Evolutionary conservation across 257 asterid genomes (phyloP), one percentile per base, ranked within the genome.

Genomic region (Vinca minor): DNA sequence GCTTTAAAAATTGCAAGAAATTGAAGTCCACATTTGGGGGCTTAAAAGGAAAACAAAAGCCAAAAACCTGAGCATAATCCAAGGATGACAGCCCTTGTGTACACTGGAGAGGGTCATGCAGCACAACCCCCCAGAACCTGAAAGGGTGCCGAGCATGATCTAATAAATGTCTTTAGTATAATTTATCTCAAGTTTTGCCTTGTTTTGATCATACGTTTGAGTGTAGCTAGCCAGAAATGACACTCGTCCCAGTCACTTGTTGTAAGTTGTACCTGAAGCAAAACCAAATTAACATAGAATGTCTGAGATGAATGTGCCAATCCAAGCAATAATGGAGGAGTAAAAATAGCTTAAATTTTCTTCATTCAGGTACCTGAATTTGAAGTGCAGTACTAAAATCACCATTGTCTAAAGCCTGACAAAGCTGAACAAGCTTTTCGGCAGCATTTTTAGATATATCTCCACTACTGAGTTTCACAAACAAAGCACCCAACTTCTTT

Each of bases 181-280:
- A 60, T 69, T 72, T 79, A 91, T 85, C 96, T 79, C 46, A 83
- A 74, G 77, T 76, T 87, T 79, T 89, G 95, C 72, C 96, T 84
- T 41, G 85, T 79, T 79, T 92, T 92, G 73, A 89, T 83, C 96
- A 92, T 89, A 62, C 96, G 85, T 69, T 92, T 92, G 54, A 92
- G 91, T 17, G 96, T 78, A 65, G 89, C 79, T 67, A 89, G 74
- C 97, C 98, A 92, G 77, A 87, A 84, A 84, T 87, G 84, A 84
- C 98, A 92, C 75, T 92, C 98, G 46, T 92, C 98, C 98, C 98
- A 92, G 64, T 92, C 98, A 62, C 89, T 92, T 64, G 96, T 87
- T 3, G 98, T 87, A 64, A 92, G 96, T 18, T 73, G 84, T 34
- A 92, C 95, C 98, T 92, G 69, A 17, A 46, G 39, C 66, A 57